A percentile compares a stretch with the other conserved stretches of the same genome.
phyloP scores from a whole-genome alignment of 345 rosid species.

The Brassica incana region DNA sequence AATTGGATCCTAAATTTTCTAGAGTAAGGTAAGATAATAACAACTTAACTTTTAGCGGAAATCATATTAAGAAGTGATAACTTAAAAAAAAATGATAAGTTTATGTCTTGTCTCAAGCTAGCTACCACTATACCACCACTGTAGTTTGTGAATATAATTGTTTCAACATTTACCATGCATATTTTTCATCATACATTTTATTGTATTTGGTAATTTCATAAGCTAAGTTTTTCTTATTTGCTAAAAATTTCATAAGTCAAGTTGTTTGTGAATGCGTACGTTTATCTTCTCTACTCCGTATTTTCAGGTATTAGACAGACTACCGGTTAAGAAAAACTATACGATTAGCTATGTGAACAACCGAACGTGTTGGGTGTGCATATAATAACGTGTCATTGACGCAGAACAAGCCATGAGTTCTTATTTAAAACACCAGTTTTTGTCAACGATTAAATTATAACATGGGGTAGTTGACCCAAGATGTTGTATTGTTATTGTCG shows the following conservation, averaged over 20 bases:
- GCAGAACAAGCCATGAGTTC: constrained; percentile 14
- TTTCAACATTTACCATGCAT: not conserved
- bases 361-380: constrained; percentile 20
- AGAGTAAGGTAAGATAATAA: too few species aligned
- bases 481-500: constrained; percentile 32
- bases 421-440: constrained; percentile 19
- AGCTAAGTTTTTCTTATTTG: not conserved
- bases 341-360: not conserved
- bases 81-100: too few species aligned
- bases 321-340: not conserved
- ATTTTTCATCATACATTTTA: not conserved
- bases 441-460: constrained; percentile 41
- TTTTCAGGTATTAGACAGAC: not conserved
- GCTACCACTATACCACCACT: not conserved
- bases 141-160: not conserved
- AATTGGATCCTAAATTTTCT: not conserved
- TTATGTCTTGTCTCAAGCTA: not conserved
- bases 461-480: constrained; percentile 40
- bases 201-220: not conserved
- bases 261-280: not conserved
- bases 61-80: too few species aligned
- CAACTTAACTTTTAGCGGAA: not conserved
- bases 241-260: not conserved
- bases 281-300: not conserved
- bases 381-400: constrained; percentile 29